phyloP scores from a whole-genome alignment of 371 early-diverging fungal genomes.

The Mortierella sp. region DNA sequence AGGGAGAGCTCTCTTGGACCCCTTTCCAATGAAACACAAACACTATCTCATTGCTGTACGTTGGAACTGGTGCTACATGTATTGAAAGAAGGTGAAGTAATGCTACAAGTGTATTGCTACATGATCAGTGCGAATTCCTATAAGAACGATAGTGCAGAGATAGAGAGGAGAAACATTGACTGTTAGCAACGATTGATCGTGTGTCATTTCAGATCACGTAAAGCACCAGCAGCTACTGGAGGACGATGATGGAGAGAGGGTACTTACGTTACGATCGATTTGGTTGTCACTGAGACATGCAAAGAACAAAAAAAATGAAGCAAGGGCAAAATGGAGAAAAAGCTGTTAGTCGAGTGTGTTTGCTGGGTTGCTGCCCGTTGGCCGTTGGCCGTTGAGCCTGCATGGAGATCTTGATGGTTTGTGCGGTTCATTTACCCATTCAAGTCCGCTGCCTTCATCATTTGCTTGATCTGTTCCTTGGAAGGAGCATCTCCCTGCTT shows the following conservation, averaged over 20 bases:
- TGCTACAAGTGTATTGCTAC: too few relatives aligned
- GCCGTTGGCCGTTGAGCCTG: too few relatives aligned
- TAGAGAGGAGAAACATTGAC: neutral
- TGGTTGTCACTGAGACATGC: neutral
- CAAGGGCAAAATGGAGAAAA: too few relatives aligned
- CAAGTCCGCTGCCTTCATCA: conserved; percentile 69
- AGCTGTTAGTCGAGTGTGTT: too few relatives aligned
- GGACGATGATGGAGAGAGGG: too few relatives aligned
- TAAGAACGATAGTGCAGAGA: neutral
- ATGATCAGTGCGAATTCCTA: conserved; percentile 23
- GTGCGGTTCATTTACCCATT: conserved; percentile 17
- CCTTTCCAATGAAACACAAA: too few relatives aligned
- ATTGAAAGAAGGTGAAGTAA: too few relatives aligned
- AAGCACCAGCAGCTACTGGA: neutral
- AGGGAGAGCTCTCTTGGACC: too few relatives aligned
- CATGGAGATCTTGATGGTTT: too few relatives aligned
- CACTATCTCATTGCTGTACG: too few relatives aligned
- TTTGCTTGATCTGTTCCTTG: conserved; percentile 74
- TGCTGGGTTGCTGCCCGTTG: too few relatives aligned
- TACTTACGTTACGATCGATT: conserved; percentile 13
- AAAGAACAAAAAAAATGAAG: neutral
- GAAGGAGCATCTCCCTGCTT: conserved; percentile 70
- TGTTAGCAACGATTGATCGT: neutral
- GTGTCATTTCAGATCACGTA: neutral
- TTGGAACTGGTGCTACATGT: too few relatives aligned